phyloP scores from a whole-genome alignment of 2,329 filamentous ascomycete genomes.

The Colletotrichum sp. region DNA sequence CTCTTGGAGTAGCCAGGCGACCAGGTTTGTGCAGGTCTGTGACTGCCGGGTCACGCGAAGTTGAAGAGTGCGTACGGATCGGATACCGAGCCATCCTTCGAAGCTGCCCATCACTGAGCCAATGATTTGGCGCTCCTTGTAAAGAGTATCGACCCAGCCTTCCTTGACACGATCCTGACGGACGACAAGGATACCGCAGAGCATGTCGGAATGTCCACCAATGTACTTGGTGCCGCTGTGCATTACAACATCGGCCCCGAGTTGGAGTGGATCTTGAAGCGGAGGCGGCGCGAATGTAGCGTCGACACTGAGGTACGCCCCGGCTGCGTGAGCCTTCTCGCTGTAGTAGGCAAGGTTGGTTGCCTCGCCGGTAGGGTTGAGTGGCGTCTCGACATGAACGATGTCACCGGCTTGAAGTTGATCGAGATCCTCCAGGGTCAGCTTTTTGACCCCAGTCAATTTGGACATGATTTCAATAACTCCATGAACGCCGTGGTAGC shows the following conservation, averaged over 20 bases:
- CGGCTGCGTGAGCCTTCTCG: constrained; percentile 84
- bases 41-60: constrained; percentile 81
- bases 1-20: neutral
- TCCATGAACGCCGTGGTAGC: constrained; percentile 94
- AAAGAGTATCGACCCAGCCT: constrained; percentile 63
- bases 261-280: constrained; percentile 81
- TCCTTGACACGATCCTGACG: constrained; percentile 49
- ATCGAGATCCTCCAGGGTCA: constrained; percentile 54
- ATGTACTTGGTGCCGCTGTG: constrained; percentile 96
- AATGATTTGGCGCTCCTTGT: constrained; percentile 72
- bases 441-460: constrained; percentile 74
- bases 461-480: constrained; percentile 77
- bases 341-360: constrained; percentile 76
- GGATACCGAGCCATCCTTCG: constrained; percentile 89
- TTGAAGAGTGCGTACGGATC: constrained; percentile 85
- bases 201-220: constrained; percentile 91
- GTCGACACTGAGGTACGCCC: neutral
- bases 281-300: constrained; percentile 65
- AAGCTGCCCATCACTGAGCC: constrained; percentile 86
- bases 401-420: constrained; percentile 79
- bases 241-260: constrained; percentile 86
- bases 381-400: constrained; percentile 88
- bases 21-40: constrained; percentile 40
- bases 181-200: constrained; percentile 84
- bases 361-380: constrained; percentile 88